Conservation (phyloP, 2,329 filamentous ascomycete genomes). For the Ceratocystis papillata region DNA sequence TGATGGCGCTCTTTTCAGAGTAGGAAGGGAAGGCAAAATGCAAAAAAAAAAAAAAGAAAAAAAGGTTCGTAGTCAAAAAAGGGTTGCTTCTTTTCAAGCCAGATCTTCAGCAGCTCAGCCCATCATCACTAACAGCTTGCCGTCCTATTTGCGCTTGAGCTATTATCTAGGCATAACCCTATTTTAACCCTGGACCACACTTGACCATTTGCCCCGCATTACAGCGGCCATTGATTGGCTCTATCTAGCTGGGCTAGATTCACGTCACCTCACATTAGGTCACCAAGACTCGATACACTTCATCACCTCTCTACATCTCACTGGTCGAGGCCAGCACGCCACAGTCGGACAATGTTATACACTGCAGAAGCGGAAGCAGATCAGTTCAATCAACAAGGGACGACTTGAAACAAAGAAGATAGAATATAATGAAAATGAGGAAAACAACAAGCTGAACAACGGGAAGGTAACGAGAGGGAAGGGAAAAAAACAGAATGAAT, state of each 20-base stretch:
- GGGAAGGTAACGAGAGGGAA: slow-evolving; percentile 25
- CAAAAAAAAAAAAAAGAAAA: neutral
- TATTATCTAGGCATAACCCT: too few relatives aligned
- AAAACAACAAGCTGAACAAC: slow-evolving; percentile 28
- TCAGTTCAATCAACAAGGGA: neutral
- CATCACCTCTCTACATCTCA: too few relatives aligned
- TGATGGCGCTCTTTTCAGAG: neutral
- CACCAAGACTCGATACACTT: too few relatives aligned
- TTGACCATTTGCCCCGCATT: too few relatives aligned
- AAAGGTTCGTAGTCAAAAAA: neutral
- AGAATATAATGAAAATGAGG: slow-evolving; percentile 24
- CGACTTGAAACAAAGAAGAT: neutral
- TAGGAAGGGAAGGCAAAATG: neutral
- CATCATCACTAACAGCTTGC: neutral
- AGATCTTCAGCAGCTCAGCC: neutral
- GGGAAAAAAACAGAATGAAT: slow-evolving; percentile 29
- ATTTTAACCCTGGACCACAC: too few relatives aligned
- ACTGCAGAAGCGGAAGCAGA: neutral
- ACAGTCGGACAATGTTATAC: neutral
- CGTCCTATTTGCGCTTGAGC: too few relatives aligned
- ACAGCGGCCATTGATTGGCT: too few relatives aligned
- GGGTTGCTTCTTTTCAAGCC: neutral
- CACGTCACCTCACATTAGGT: too few relatives aligned
- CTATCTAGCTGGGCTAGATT: too few relatives aligned
- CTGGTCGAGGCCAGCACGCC: slow-evolving; percentile 2